Percentiles rank a stretch among this genome's conserved stretches.
phyloP scores from a whole-genome alignment of 2,329 filamentous ascomycete species.

The Proliferodiscus dingleyae region DNA sequence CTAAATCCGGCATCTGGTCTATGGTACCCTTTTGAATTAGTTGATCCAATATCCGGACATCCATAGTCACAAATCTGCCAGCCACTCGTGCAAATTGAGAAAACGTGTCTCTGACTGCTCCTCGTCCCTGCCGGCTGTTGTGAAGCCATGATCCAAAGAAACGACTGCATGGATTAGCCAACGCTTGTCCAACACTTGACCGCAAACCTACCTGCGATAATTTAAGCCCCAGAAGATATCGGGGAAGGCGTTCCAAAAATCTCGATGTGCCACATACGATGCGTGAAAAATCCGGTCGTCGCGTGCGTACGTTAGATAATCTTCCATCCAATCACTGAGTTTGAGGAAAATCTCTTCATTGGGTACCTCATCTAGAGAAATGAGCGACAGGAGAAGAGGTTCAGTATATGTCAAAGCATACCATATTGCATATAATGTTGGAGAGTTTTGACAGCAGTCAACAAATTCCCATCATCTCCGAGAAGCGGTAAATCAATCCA shows the following conservation, averaged over 20 bases:
- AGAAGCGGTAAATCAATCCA: constrained; percentile 45
- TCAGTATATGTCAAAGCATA: constrained; percentile 32
- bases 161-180: constrained; percentile 22
- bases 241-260: constrained; percentile 51
- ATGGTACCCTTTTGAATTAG: constrained; percentile 27
- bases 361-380: constrained; percentile 35
- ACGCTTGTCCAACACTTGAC: background rate
- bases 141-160: constrained; percentile 31
- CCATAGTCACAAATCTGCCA: constrained; percentile 48
- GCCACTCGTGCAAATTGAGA: constrained; percentile 41
- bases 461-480: constrained; percentile 17
- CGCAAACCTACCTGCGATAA: constrained; percentile 38
- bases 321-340: constrained; percentile 47
- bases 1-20: constrained; percentile 35
- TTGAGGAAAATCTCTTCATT: constrained; percentile 41
- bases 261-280: constrained; percentile 39
- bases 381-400: constrained; percentile 25
- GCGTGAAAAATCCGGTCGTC: constrained; percentile 35
- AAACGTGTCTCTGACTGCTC: constrained; percentile 28
- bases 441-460: constrained; percentile 21
- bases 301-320: constrained; percentile 40
- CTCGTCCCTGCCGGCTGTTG: constrained; percentile 17
- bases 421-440: constrained; percentile 33
- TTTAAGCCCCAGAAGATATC: constrained; percentile 42
- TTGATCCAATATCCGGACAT: constrained; percentile 35